A percentile compares a stretch with the other conserved stretches of the same genome.
Conservation (phyloP, 176 grass and related monocot species). For the Lolium perenne region DNA sequence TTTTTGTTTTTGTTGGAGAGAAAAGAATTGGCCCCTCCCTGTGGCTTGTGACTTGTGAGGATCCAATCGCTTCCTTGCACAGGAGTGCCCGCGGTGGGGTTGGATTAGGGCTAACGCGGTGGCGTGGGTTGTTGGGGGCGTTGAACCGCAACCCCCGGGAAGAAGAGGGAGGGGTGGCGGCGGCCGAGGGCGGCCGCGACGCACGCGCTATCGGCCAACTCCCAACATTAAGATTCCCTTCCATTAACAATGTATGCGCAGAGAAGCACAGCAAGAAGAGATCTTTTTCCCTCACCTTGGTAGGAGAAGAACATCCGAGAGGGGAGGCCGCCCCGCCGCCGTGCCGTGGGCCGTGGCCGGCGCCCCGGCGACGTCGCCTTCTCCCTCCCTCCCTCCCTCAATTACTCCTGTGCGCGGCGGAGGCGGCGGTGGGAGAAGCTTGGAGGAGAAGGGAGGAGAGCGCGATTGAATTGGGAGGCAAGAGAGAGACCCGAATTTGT, state of each 20-base stretch:
- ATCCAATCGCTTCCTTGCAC: neutral
- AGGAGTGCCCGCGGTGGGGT: neutral
- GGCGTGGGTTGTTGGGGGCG: neutral
- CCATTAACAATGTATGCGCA: neutral
- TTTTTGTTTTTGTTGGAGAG: neutral
- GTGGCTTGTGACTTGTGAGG: neutral
- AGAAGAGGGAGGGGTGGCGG: neutral
- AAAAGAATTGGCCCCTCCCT: neutral
- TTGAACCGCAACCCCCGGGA: neutral
- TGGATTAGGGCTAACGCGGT: neutral
- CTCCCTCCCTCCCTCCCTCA: neutral
- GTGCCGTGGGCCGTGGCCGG: neutral
- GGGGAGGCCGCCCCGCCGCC: neutral
- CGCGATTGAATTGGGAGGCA: neutral
- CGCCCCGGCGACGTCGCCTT: neutral
- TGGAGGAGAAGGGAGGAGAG: neutral
- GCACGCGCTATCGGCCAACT: neutral
- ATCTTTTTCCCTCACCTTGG: slow-evolving; percentile 3
- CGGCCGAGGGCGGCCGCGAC: neutral
- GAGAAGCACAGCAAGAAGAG: neutral
- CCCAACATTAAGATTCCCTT: neutral
- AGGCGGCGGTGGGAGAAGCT: neutral
- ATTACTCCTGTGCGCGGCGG: neutral
- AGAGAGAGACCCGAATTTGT: neutral
- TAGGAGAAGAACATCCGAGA: neutral